Conservation (phyloP, 495 filamentous ascomycete genomes). For the Diplogelasinospora grovesii region DNA sequence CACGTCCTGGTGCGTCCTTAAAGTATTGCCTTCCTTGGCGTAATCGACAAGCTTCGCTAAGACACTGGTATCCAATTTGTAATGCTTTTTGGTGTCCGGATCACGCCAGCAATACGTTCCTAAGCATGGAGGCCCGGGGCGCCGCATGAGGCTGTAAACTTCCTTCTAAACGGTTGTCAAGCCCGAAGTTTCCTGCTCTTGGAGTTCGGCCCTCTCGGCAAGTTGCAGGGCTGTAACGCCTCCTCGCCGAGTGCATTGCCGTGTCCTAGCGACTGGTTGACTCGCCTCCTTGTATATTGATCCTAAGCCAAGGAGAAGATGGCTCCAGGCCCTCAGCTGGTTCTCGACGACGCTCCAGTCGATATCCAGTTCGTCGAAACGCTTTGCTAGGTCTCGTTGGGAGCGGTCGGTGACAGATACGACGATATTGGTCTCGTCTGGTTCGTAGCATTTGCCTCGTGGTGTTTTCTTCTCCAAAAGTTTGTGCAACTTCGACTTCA, state of each 20-base stretch:
- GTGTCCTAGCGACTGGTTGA: slow-evolving; percentile 1
- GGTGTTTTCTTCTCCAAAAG: slow-evolving; percentile 12
- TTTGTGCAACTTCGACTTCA: slow-evolving; percentile 14
- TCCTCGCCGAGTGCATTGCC: slow-evolving; percentile 3
- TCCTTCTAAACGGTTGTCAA: slow-evolving; percentile 18
- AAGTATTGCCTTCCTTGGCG: slow-evolving; percentile 16
- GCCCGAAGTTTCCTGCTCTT: slow-evolving; percentile 19
- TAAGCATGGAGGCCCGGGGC: slow-evolving; percentile 18
- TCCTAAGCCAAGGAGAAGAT: slow-evolving; percentile 16
- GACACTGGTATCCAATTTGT: slow-evolving; percentile 21
- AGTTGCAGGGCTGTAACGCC: slow-evolving; percentile 9
- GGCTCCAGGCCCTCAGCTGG: slow-evolving; percentile 13
- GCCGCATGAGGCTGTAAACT: slow-evolving; percentile 28
- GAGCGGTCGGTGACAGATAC: slow-evolving; percentile 14
- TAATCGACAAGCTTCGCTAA: slow-evolving; percentile 21
- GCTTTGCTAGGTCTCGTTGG: slow-evolving; percentile 13
- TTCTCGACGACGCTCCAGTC: slow-evolving; percentile 10
- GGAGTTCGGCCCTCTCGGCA: slow-evolving; percentile 18
- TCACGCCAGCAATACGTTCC: slow-evolving; percentile 29
- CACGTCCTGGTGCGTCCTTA: slow-evolving; percentile 24
- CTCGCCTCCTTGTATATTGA: slow-evolving; percentile 14
- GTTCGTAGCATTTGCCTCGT: slow-evolving; percentile 11
- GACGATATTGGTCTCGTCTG: slow-evolving; percentile 19
- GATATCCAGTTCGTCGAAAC: slow-evolving; percentile 15
- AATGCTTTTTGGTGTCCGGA: slow-evolving; percentile 25